These are phyloP conservation scores for Dothideomycetes sp. DNA, from an alignment of 2,329 filamentous ascomycete genomes.

Conservation along the genomic window DNA sequence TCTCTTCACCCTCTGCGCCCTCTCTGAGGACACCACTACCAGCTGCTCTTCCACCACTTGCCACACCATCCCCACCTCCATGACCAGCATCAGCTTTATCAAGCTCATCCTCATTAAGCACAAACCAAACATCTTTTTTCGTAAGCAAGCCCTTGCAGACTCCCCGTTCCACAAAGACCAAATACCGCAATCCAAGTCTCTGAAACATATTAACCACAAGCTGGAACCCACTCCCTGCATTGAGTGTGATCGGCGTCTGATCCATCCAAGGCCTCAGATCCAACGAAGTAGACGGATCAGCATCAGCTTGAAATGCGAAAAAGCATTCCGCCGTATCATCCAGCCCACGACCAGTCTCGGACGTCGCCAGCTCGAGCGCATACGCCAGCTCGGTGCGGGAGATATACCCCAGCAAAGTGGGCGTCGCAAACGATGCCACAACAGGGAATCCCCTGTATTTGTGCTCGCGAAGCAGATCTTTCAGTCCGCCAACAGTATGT, in stretches of 20 bases:
- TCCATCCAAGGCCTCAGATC: constrained; percentile 98
- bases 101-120: constrained; percentile 65
- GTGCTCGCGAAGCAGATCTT: constrained; percentile 58
- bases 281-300: constrained; percentile 65
- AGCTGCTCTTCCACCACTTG: constrained; percentile 15
- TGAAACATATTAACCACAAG: constrained; percentile 91
- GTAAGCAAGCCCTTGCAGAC: constrained; percentile 76
- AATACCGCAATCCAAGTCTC: constrained; percentile 81
- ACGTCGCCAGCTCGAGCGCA: constrained; percentile 56
- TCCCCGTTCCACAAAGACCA: constrained; percentile 76
- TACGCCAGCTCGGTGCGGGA: constrained; percentile 81
- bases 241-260: constrained; percentile 87
- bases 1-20: constrained; percentile 22
- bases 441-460: constrained; percentile 87
- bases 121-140: constrained; percentile 95
- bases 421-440: constrained; percentile 65
- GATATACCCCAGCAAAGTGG: constrained; percentile 85
- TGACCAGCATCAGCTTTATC: background rate
- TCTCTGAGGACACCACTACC: constrained; percentile 25
- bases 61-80: constrained; percentile 7
- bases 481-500: constrained; percentile 75
- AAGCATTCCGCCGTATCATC: constrained; percentile 65
- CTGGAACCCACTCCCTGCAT: constrained; percentile 63
- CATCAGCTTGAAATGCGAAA: constrained; percentile 74
- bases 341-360: constrained; percentile 42